Base-by-base conservation (phyloP, 1,284 basidiomycete species). In the Microbotryum lychnidis-dioicae region DNA sequence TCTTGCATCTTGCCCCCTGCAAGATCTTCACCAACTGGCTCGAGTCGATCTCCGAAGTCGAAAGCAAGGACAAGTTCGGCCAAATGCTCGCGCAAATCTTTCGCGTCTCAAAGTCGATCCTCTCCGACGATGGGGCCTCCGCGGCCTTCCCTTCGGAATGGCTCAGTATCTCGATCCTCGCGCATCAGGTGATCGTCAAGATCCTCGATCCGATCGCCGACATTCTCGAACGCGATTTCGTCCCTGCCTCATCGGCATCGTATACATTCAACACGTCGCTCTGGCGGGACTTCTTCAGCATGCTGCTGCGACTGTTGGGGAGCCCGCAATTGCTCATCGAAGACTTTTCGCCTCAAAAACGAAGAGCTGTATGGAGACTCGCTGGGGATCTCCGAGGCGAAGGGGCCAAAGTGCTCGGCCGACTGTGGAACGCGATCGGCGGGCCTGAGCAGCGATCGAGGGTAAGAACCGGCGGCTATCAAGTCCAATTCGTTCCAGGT, bases 331-430 rank as follows among this genome's bases (percentile, higher is more conserved):
- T 97, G 21, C 84, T 91, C 16, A 91, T 97, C 54, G 94, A 98
- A 75, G 89, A 96, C 68, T 91, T 92, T 70, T 89, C 86, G 72
- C 87, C 91, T 1, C 89, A 91, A 27, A 66, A 67, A 52, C 72
- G 83, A 88, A 84, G 93, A 57, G 89, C 92, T 1, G 90, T 96
- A 18, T 97, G 94, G 94, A 84, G 91, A 50, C 82, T 97, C 18
- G 91, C 89, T 4, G 93, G 93, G 20, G 94, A 98, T 76, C 84
- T 97, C 70, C 83, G 94, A 42, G 91, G 91, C 18, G 89, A 94
- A 74, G 93, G 92, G 12, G 89, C 92, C 1, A 79, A 83, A n/a
- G 85, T 96, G 60, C 77, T 97, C 58, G 76, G 87, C 33, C 83
- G 82, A 58, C 77, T 96, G 3, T 98, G 94, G 94, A 84, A 89